Evolutionary conservation across 1,284 basidiomycete species (phyloP), one percentile per base, ranked within the genome.

Genomic region (Leccinum griseonigrum): DNA sequence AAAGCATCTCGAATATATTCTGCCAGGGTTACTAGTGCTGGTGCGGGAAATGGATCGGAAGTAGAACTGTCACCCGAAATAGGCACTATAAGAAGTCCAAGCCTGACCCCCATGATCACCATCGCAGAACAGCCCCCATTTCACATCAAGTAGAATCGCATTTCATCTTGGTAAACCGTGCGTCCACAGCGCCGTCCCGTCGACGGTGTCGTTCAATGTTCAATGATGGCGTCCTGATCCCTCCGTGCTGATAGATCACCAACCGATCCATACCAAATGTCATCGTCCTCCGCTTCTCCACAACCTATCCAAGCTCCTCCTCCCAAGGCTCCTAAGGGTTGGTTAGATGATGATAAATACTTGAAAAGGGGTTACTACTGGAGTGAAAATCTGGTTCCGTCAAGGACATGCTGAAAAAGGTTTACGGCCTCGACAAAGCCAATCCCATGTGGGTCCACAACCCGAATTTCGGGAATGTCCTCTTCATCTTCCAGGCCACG

Each of bases 291-390:
- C 11, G 1, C 59, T 14, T n/a, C 16, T 14, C 28, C 34, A 4
- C 28, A 18, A 28, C 22, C 10, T n/a, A 13, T n/a, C 7, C 22
- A 8, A 28, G 56, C 31, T 16, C 6, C 9, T 36, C 10, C 26
- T 58, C 56, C 43, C 48, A 60, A 51, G 40, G 22, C 5, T 7
- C 48, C 36, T 3, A 56, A 1, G 40, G 40, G n/a, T 40, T 40
- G 40, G 40, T 10, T n/a, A 40, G n/a, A 40, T 10, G 40, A 10
- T 6, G 38, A 53, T 14, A 26, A 4, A 16, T 8, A 54, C 40
- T 51, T 63, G 60, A 4, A 18, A 31, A 40, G 3, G 36, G 10
- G 10, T 32, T 54, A 51, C 26, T 58, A 63, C 53, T 63, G 64
- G 60, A 4, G n/a, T 31, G 61, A 53, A 38, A 11, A 6, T 7